Evolutionary conservation across 345 rosid genomes (phyloP).

Genomic region (Gossypium sturtianum): DNA sequence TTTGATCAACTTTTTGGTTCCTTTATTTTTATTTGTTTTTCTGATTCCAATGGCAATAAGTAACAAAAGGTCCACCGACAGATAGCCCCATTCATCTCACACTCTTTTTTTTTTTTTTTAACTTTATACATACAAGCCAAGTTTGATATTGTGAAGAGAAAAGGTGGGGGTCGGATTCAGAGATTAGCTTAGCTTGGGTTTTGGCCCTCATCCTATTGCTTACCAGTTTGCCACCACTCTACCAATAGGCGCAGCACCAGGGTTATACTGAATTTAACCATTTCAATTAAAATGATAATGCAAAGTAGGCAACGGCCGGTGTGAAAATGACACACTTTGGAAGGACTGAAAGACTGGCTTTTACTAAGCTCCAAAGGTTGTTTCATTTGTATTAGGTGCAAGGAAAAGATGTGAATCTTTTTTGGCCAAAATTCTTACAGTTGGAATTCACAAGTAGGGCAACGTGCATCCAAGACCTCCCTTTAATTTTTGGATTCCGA

Average conservation of each 20-base stretch:
- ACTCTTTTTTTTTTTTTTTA: no score
- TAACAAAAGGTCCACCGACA: conserved; percentile 22
- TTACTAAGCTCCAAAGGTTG: background rate
- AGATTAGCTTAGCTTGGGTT: no score
- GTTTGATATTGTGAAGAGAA: conserved; percentile 8
- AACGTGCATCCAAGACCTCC: background rate
- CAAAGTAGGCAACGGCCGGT: background rate
- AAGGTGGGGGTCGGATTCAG: conserved; percentile 2
- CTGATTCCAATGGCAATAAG: conserved; percentile 23
- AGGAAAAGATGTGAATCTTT: background rate
- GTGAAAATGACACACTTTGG: background rate
- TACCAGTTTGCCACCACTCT: no score
- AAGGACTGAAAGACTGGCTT: background rate
- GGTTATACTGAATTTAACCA: background rate
- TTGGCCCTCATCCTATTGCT: no score
- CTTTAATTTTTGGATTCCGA: background rate
- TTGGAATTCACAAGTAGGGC: background rate
- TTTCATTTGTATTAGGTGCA: background rate
- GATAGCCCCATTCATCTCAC: background rate
- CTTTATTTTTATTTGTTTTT: conserved; percentile 1
- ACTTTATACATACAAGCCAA: background rate
- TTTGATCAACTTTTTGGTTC: conserved; percentile 23
- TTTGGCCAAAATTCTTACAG: background rate
- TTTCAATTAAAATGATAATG: background rate
- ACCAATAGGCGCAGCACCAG: background rate